These are phyloP conservation scores for Corymbia calophylla DNA, from an alignment of 441 rosid genomes.

Conservation along the genomic window DNA sequence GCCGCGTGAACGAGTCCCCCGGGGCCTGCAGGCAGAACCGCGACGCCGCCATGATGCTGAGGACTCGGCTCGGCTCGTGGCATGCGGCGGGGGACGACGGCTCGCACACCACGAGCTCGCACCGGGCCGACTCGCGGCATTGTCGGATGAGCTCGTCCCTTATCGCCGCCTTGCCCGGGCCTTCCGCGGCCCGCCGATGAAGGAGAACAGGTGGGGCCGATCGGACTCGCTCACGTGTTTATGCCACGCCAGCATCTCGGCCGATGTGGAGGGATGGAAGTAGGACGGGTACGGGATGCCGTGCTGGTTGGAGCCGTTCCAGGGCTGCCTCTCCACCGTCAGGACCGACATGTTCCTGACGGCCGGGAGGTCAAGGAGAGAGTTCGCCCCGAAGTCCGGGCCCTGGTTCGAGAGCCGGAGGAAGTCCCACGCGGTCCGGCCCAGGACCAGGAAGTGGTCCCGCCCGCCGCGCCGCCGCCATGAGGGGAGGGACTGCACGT, in stretches of 20 bases:
- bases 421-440: conserved; percentile 61
- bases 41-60: conserved; percentile 25
- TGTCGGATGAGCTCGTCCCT: conserved; percentile 39
- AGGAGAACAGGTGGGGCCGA: conserved; percentile 40
- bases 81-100: conserved; percentile 13
- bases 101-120: conserved; percentile 28
- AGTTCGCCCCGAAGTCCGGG: conserved; percentile 40
- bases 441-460: conserved; percentile 46
- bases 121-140: conserved; percentile 27
- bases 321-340: conserved; percentile 43
- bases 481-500: conserved; percentile 13
- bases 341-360: conserved; percentile 45
- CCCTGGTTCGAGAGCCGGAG: conserved; percentile 23
- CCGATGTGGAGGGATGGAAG: conserved; percentile 37
- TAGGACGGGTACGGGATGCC: conserved; percentile 57
- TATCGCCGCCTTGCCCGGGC: conserved; percentile 26
- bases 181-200: conserved; percentile 43
- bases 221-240: conserved; percentile 1
- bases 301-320: conserved; percentile 26
- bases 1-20: conserved; percentile 44
- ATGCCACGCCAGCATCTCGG: conserved; percentile 37
- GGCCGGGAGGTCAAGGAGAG: conserved; percentile 29
- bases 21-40: conserved; percentile 47
- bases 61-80: conserved; percentile 20
- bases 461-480: conserved; percentile 28